Evolutionary conservation across 805 yeast genomes (phyloP), one percentile per base, ranked within the genome.

Genomic region (Scheffersomyces lignosus): DNA sequence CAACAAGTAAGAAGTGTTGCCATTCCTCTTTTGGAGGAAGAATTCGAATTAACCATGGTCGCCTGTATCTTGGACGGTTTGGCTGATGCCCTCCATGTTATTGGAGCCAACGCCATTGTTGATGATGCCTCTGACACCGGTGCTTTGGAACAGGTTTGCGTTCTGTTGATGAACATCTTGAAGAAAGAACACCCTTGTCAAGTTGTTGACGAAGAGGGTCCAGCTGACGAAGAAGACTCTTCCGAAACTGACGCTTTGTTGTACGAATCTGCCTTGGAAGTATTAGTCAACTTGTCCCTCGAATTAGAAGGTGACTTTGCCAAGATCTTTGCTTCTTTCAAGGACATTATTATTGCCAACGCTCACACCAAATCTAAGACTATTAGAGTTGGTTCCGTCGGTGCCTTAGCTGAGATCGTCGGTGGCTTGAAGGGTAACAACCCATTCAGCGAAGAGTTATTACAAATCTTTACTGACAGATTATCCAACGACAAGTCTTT

Each of bases 331-430:
- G 72, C 69, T 24, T 74, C 85, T 20, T 86, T 83, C 75, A 81
- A 83, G 63, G 82, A 78, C 45, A 70, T 75, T 37, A 70, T 90
- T 36, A 61, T 77, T 40, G 55, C 72, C 37, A 77, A 78, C 56
- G 77, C 77, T 50, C 71, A 71, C 45, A 77, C 83, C 40, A 80
- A 80, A 61, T 78, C 83, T 35, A 66, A 64, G 51, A 77, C 75
- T 60, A 71, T 75, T 49, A 80, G 97, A 60, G 84, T 86, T 22
- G 75, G 85, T 37, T 83, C 95, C 31, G 78, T 87, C 45, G 98
- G 98, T 45, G 86, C 93, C 28, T 71, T 88, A 45, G 96, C 98
- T 31, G 99, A 91, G 62, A 81, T 93, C 44, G 78, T 86, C 34
- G 76, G 77, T 38, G 90, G 90, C 40, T 68, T 93, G 72, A 80